Base-by-base conservation (phyloP, 2,329 filamentous ascomycete genomes). In the Talaromyces pinophilus region DNA sequence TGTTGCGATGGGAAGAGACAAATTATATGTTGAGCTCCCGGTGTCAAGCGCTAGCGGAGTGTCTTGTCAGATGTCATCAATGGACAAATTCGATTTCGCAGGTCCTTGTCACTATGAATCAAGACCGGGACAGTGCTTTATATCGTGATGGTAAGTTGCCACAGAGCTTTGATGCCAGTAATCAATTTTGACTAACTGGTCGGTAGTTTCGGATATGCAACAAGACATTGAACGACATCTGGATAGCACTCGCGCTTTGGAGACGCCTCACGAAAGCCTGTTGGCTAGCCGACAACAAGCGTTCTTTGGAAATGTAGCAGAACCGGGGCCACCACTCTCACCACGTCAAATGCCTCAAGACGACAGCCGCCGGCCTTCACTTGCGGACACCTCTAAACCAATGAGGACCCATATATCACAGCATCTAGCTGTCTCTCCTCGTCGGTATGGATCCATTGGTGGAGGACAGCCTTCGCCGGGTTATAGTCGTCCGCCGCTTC, bases 401-500 rank as follows among this genome's bases (percentile, higher is more conserved):
- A 88, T 94, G 76, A 88, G 92, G 33, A 90, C 92, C 42, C 87
- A 91, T 13, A 87, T 95, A 13, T 90, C 92, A 46, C 89, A 92
- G n/a, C 92, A 93, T 76, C 83, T 97, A 65, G 89, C 92, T 15
- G 86, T 89, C 65, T 91, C 88, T 70, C 89, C 92, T 17, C 88
- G 93, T 67, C 89, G 92, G 38, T 97, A 93, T 78, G 93, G 93
- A 60, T 97, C 94, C 25, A 94, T 96, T 74, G 88, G 92, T 55
- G 86, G 84, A 46, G 79, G 79, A 46, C 88, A 88, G 71, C 85
- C 91, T 15, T 92, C 92, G 8, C 88, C 90, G 62, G 88, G 87
- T 69, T 92, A 93, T 64, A 83, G 90, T 70, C 89, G 91, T 68
- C 87, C 89, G 50, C 87, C 87, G 71, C 86, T 88, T 11, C 87